phyloP scores from a whole-genome alignment of 2,329 filamentous ascomycete species.

The Blumeriella jaapii region DNA sequence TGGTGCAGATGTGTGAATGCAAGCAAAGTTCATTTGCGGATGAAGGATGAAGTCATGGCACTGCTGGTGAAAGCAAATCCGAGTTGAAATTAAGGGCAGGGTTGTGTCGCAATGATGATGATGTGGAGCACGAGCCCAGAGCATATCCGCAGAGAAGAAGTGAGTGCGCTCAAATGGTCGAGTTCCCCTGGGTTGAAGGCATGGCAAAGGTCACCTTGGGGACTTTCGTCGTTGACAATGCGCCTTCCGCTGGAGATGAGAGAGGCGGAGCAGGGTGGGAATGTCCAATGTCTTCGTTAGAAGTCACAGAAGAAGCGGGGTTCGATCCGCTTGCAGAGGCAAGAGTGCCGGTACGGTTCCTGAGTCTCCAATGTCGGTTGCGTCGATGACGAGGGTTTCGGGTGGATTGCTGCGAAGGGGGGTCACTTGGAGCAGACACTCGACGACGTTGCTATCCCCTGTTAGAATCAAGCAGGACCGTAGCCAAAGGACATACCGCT shows the following conservation, averaged over 20 bases:
- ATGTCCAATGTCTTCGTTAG: conserved; percentile 6
- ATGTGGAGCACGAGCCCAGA: neutral
- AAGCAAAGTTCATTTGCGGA: no score
- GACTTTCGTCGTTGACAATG: neutral
- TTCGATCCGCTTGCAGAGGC: conserved; percentile 6
- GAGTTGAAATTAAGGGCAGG: no score
- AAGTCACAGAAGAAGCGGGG: conserved; percentile 11
- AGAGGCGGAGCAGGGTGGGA: conserved; percentile 8
- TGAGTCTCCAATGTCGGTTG: conserved; percentile 24
- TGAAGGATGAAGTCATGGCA: no score
- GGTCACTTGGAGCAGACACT: conserved; percentile 24
- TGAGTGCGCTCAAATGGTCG: neutral
- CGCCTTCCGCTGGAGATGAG: conserved; percentile 7
- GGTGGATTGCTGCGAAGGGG: conserved; percentile 13
- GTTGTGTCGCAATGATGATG: no score
- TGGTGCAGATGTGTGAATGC: no score
- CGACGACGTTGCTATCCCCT: conserved; percentile 17
- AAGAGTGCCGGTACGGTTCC: conserved; percentile 14
- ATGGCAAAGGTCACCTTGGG: conserved; percentile 5
- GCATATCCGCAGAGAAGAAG: no score
- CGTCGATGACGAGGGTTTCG: conserved; percentile 15
- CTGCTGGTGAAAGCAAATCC: no score
- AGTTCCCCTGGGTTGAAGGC: neutral
- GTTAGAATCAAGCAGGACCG: conserved; percentile 8
- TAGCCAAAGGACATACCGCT: conserved; percentile 7